Percentiles rank a stretch among this genome's conserved stretches.
Conservation (phyloP, 2,329 filamentous ascomycete genomes). For the Colletotrichum neosansevieriae region DNA sequence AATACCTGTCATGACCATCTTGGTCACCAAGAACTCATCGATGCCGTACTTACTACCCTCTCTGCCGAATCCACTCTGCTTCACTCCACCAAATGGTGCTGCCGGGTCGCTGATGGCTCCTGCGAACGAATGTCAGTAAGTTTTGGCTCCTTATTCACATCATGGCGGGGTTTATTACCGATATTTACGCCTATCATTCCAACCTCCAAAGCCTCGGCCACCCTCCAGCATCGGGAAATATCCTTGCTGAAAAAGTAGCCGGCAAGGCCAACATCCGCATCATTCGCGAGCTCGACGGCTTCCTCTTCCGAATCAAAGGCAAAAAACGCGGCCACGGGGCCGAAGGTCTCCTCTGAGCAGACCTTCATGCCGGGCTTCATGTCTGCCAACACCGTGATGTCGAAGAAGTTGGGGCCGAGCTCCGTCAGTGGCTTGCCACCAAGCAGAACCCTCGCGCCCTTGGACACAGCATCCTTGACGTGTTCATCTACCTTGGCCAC, state of each 20-base stretch:
- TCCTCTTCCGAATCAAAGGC: conserved; percentile 58
- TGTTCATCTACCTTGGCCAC: conserved; percentile 78
- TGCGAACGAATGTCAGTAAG: not conserved
- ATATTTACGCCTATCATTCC: conserved; percentile 69
- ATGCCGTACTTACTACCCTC: conserved; percentile 56
- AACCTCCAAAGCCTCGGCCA: conserved; percentile 69
- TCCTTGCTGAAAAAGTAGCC: conserved; percentile 72
- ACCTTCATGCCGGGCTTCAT: conserved; percentile 57
- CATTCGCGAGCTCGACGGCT: conserved; percentile 57
- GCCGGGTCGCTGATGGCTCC: conserved; percentile 52
- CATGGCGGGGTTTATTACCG: conserved; percentile 51
- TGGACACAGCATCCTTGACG: conserved; percentile 75
- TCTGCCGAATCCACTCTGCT: conserved; percentile 61
- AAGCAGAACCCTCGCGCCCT: conserved; percentile 74
- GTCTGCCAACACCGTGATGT: conserved; percentile 59
- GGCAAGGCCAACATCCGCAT: conserved; percentile 72
- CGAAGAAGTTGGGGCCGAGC: conserved; percentile 57
- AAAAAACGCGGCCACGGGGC: conserved; percentile 58
- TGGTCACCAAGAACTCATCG: conserved; percentile 39
- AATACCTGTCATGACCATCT: conserved; percentile 41
- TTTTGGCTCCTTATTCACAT: accelerated
- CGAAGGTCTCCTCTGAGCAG: conserved; percentile 62
- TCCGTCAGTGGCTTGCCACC: conserved; percentile 64
- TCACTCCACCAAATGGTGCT: conserved; percentile 60
- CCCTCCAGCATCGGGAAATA: conserved; percentile 61